Evolutionary conservation across 2,329 filamentous ascomycete species (phyloP).

Genomic region (Didymella lethalis): DNA sequence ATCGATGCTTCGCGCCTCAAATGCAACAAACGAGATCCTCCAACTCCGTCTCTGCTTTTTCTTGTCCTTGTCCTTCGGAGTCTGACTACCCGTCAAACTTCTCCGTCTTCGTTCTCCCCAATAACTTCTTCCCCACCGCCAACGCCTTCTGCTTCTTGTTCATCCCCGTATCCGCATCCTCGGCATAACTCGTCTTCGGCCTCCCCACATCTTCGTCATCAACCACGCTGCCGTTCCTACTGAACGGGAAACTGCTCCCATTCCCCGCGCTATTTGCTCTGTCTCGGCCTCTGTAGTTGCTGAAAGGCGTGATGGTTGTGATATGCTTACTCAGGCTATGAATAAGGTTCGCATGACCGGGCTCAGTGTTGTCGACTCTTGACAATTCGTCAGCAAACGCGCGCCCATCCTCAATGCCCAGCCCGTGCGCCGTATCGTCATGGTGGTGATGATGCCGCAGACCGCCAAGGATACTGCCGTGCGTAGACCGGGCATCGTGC

Average conservation of each 20-base stretch:
- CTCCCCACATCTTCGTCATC: conserved; percentile 2
- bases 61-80: neutral
- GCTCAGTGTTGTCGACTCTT: conserved; percentile 49
- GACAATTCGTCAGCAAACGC: conserved; percentile 49
- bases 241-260: conserved; percentile 9
- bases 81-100: neutral
- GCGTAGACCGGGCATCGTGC: conserved; percentile 9
- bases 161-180: neutral
- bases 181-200: conserved; percentile 8
- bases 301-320: conserved; percentile 43
- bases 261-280: conserved; percentile 22
- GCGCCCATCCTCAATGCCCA: conserved; percentile 41
- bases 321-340: conserved; percentile 45
- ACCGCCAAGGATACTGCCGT: conserved; percentile 36
- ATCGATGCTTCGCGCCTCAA: neutral
- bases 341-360: conserved; percentile 45
- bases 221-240: conserved; percentile 7
- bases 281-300: conserved; percentile 27
- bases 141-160: conserved; percentile 21
- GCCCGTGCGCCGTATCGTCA: conserved; percentile 14
- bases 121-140: conserved; percentile 14
- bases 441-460: conserved; percentile 23
- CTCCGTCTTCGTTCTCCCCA: conserved; percentile 12
- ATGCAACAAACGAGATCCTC: conserved; percentile 10
- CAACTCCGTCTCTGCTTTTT: neutral